Evolutionary conservation across 306 rosid genomes (phyloP), one percentile per base, ranked within the genome.

Genomic region (Oemleria cerasiformis): DNA sequence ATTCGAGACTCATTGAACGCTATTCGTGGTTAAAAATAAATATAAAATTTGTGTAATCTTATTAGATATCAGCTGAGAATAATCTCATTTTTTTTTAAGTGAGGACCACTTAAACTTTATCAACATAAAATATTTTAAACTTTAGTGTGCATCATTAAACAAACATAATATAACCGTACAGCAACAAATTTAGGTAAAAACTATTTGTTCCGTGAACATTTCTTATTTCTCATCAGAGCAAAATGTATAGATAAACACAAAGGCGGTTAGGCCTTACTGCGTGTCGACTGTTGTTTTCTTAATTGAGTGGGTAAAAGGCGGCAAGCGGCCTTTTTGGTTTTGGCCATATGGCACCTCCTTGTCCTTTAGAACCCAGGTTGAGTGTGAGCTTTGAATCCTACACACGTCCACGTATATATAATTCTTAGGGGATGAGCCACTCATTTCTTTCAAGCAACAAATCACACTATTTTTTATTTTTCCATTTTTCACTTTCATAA

Each of bases 341-440:
- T 15, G 60, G 72, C 48, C 19, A 68, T 17, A 68, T 34, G 59
- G 53, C 53, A 21, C 25, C 54, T 42, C 16, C 36, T 68, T 20
- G 73, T 53, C 73, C 15, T 23, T 70, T 42, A 54, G 51, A 61
- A 70, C 41, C 5, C 7, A 16, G 42, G 40, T 70, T 23, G 43
- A 41, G 65, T 70, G 73, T 55, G 16, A 16, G 16, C 5, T 8
- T 21, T 7, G 66, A 71, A 43, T 71, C 74, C 66, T 1, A 43
- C 3, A 9, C 45, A 30, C 15, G 20, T 71, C 66, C 74, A 71
- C 66, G 45, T 71, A 25, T 17, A 43, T 1, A 30, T 30, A 30
- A 30, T 25, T 39, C 56, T 57, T 71, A 57, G 13, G 5, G 2
- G 44, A 25, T 71, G 30, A 70, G 65, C 8, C 74, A 17, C 39